A percentile compares a stretch with the other conserved stretches of the same genome.
Evolutionary conservation across 2,329 filamentous ascomycete species (phyloP).

Genomic region (Colletotrichum lindemuthianum): DNA sequence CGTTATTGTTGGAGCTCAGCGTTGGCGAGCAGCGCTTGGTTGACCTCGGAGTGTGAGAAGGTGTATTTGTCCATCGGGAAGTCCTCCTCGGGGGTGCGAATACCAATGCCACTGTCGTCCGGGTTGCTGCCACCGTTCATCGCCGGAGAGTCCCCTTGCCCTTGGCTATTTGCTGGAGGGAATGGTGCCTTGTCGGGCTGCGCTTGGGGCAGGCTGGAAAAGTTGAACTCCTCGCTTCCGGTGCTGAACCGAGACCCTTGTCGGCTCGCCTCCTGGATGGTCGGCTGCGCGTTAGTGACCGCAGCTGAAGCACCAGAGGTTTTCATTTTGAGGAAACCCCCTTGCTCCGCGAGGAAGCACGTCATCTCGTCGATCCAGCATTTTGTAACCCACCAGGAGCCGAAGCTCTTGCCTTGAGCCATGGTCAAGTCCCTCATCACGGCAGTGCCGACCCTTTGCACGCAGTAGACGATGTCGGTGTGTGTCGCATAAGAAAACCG

Average conservation of each 20-base stretch:
- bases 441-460: conserved; percentile 79
- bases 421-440: conserved; percentile 86
- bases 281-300: conserved; percentile 46
- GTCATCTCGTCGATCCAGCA: conserved; percentile 97
- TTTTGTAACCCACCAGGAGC: conserved; percentile 95
- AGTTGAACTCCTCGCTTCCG: conserved; percentile 56
- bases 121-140: conserved; percentile 51
- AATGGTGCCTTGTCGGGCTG: conserved; percentile 64
- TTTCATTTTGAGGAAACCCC: conserved; percentile 81
- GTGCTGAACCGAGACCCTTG: conserved; percentile 54
- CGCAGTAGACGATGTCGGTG: conserved; percentile 78
- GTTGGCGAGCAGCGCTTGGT: conserved; percentile 46
- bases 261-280: conserved; percentile 49
- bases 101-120: conserved; percentile 81
- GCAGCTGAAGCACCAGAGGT: conserved; percentile 47
- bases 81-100: conserved; percentile 74
- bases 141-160: conserved; percentile 54
- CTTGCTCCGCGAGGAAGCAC: conserved; percentile 87
- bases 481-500: conserved; percentile 80
- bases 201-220: conserved; percentile 56
- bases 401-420: conserved; percentile 80
- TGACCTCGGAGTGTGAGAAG: conserved; percentile 50
- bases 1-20: conserved; percentile 42
- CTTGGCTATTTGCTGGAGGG: conserved; percentile 53
- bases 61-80: conserved; percentile 70